Evolutionary conservation across 2,329 filamentous ascomycete species (phyloP).

Genomic region (Scedosporium minutisporum): DNA sequence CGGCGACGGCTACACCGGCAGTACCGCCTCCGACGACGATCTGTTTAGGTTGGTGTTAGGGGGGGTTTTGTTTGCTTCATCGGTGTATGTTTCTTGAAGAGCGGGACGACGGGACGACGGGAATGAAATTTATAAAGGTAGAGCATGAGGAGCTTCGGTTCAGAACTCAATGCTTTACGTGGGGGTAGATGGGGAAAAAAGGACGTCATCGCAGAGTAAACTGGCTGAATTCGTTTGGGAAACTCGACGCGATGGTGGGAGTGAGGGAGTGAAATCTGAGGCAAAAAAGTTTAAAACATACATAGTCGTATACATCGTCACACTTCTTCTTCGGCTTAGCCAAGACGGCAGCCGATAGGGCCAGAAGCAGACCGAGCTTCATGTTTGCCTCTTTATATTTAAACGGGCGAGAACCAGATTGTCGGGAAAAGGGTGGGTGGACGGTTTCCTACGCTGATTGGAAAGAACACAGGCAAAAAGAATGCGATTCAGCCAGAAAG

Average conservation of each 20-base stretch:
- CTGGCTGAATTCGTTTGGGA: background rate
- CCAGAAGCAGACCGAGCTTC: background rate
- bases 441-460: background rate
- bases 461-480: background rate
- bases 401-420: background rate
- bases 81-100: background rate
- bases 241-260: background rate
- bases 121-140: too few species aligned
- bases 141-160: background rate
- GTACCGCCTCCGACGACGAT: slow-evolving; percentile 25
- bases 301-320: slow-evolving; percentile 14
- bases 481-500: background rate
- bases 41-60: slow-evolving; percentile 3
- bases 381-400: background rate
- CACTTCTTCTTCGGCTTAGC: background rate
- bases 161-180: background rate
- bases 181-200: background rate
- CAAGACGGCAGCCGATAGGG: background rate
- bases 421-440: background rate
- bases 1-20: slow-evolving; percentile 22
- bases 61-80: background rate
- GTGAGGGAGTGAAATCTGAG: background rate
- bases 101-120: background rate
- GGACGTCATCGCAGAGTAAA: background rate
- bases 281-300: slow-evolving; percentile 9